Percentiles rank a stretch among this genome's conserved stretches.
These are phyloP conservation scores for Lophiotrema nucula DNA, from an alignment of 495 filamentous ascomycete species.

Conservation along the genomic window DNA sequence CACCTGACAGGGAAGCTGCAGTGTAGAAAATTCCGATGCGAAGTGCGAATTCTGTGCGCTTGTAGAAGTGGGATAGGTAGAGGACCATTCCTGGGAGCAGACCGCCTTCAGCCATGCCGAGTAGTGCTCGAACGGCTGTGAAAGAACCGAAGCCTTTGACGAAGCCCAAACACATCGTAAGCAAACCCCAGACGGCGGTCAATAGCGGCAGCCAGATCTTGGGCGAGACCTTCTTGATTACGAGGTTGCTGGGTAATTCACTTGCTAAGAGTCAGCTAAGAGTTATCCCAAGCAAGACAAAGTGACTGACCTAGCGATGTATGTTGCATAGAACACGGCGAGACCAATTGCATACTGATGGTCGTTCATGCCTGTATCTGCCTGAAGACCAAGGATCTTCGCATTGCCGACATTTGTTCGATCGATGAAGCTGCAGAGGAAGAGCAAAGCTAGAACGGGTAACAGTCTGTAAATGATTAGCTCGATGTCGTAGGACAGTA, in stretches of 20 bases:
- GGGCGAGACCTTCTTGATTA: constrained; percentile 39
- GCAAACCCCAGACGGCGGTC: constrained; percentile 26
- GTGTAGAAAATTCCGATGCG: constrained; percentile 34
- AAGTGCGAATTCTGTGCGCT: constrained; percentile 22
- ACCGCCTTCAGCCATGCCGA: constrained; percentile 48
- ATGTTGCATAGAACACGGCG: constrained; percentile 57
- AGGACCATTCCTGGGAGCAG: constrained; percentile 51
- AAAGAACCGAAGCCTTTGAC: constrained; percentile 23
- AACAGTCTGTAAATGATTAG: constrained; percentile 8
- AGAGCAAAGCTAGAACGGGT: constrained; percentile 50
- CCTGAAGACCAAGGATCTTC: constrained; percentile 28
- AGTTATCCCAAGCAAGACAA: not conserved
- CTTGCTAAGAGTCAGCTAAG: not conserved
- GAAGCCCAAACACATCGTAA: constrained; percentile 34
- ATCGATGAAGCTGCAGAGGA: constrained; percentile 46
- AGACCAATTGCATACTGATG: constrained; percentile 30
- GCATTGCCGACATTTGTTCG: constrained; percentile 32
- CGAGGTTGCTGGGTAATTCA: constrained; percentile 32
- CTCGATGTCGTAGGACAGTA: not conserved
- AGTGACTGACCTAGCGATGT: constrained; percentile 43
- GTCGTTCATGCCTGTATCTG: constrained; percentile 18
- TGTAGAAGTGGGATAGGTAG: constrained; percentile 31
- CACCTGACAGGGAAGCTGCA: constrained; percentile 27
- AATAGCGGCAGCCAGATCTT: constrained; percentile 17
- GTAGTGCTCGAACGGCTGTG: constrained; percentile 25